Conservation (phyloP, 2,329 filamentous ascomycete species). For the Pseudonectria buxi region DNA sequence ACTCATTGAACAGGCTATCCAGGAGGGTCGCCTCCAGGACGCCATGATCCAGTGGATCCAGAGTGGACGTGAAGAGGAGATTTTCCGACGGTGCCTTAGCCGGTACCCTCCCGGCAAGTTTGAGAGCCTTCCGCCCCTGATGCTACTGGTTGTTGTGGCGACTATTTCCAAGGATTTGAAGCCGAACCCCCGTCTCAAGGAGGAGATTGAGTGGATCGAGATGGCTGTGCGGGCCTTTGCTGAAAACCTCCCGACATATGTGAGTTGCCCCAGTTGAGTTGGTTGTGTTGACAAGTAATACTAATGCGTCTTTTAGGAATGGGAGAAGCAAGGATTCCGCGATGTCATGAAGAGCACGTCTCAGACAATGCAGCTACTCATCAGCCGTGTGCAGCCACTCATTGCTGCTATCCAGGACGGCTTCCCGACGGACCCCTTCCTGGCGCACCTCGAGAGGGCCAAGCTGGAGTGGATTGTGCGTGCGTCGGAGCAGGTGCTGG, state of each 20-base stretch:
- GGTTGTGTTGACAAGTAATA: not conserved
- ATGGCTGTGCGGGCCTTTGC: constrained; percentile 50
- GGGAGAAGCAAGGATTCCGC: constrained; percentile 29
- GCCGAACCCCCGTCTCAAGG: constrained; percentile 42
- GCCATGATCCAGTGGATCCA: constrained; percentile 63
- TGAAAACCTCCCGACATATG: constrained; percentile 40
- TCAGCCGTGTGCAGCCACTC: constrained; percentile 29
- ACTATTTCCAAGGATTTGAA: constrained; percentile 55
- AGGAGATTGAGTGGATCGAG: constrained; percentile 56
- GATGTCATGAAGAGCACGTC: constrained; percentile 33
- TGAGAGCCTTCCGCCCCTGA: constrained; percentile 50
- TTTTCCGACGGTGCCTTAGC: constrained; percentile 46
- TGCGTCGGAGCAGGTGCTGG: constrained; percentile 30
- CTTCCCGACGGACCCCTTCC: constrained; percentile 34
- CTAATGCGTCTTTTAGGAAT: constrained; percentile 26
- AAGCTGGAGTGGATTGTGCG: constrained; percentile 35
- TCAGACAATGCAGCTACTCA: constrained; percentile 33
- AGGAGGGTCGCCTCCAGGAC: constrained; percentile 53
- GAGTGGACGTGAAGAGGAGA: constrained; percentile 53
- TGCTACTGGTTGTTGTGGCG: constrained; percentile 58
- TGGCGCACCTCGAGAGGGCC: constrained; percentile 29
- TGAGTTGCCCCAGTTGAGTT: constrained; percentile 29
- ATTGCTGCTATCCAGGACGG: constrained; percentile 28
- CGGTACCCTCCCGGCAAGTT: constrained; percentile 36
- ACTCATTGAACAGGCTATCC: constrained; percentile 56